Evolutionary conservation across 495 filamentous ascomycete genomes (phyloP).

Genomic region (Aspergillus sclerotiicarbonarius): DNA sequence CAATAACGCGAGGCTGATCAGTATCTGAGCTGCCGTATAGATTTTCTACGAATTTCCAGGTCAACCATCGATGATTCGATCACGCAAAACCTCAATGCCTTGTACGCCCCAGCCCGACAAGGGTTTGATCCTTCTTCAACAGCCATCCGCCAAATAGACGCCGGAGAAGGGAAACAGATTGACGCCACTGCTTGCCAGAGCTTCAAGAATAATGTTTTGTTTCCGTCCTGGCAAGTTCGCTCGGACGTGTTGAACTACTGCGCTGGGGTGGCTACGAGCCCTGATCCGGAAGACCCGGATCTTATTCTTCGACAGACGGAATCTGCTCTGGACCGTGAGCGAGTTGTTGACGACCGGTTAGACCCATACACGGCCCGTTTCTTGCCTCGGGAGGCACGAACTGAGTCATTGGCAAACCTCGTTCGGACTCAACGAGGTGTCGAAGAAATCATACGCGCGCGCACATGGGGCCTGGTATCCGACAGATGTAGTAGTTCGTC

Average conservation of each 20-base stretch:
- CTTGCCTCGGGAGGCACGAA: slow-evolving; percentile 79
- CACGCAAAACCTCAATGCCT: slow-evolving; percentile 86
- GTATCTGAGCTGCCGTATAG: slow-evolving; percentile 42
- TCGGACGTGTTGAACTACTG: slow-evolving; percentile 89
- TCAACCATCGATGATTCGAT: slow-evolving; percentile 89
- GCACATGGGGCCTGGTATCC: slow-evolving; percentile 79
- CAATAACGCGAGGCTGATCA: neutral
- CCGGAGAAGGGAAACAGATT: slow-evolving; percentile 44
- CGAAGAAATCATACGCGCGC: slow-evolving; percentile 78
- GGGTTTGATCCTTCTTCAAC: slow-evolving; percentile 84
- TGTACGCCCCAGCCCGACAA: slow-evolving; percentile 68
- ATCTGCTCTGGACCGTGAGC: slow-evolving; percentile 65
- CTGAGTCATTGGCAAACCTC: slow-evolving; percentile 73
- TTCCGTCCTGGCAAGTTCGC: slow-evolving; percentile 83
- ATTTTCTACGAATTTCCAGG: slow-evolving; percentile 89
- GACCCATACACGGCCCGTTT: slow-evolving; percentile 89
- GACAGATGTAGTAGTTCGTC: slow-evolving; percentile 69
- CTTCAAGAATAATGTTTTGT: slow-evolving; percentile 79
- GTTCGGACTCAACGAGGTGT: slow-evolving; percentile 83
- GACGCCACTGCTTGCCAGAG: slow-evolving; percentile 57
- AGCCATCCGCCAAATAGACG: slow-evolving; percentile 50
- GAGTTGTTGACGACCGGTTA: slow-evolving; percentile 80
- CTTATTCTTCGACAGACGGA: slow-evolving; percentile 66
- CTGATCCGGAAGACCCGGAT: slow-evolving; percentile 88
- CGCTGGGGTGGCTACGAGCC: slow-evolving; percentile 79